phyloP scores from a whole-genome alignment of 2,329 filamentous ascomycete genomes.

The Metarhizium album region DNA sequence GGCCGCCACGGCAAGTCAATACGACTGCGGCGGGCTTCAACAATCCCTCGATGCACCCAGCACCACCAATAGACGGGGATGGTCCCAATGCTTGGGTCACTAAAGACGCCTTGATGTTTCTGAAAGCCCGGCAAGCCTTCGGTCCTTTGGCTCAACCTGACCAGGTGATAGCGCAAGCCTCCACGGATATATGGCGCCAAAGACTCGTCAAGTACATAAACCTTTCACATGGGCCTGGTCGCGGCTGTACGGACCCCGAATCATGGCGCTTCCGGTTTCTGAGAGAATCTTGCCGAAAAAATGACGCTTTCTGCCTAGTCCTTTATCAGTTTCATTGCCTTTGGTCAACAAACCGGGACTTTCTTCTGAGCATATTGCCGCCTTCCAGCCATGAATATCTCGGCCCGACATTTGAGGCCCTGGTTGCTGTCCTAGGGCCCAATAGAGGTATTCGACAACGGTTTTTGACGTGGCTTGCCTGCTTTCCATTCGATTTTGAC shows the following conservation, averaged over 20 bases:
- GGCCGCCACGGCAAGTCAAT: too few species aligned
- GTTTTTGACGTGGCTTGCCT: constrained; percentile 19
- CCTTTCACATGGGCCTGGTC: too few species aligned
- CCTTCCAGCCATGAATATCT: constrained; percentile 5
- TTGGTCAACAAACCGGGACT: constrained; percentile 31
- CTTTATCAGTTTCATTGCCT: constrained; percentile 56
- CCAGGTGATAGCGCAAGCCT: too few species aligned
- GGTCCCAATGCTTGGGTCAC: too few species aligned
- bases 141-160: too few species aligned
- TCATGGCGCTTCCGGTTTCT: constrained; percentile 43
- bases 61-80: too few species aligned
- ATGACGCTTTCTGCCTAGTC: constrained; percentile 53
- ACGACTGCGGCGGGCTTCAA: too few species aligned
- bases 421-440: constrained; percentile 13
- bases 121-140: too few species aligned
- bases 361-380: constrained; percentile 20
- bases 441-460: constrained; percentile 12
- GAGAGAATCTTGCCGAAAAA: constrained; percentile 34
- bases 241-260: constrained; percentile 22
- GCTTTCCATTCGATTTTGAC: constrained; percentile 14
- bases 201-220: too few species aligned
- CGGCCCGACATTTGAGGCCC: constrained; percentile 12
- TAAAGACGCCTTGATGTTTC: too few species aligned
- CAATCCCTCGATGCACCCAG: too few species aligned
- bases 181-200: too few species aligned